phyloP scores from a whole-genome alignment of 805 yeast species.

The Schizosaccharomyces japonicus region DNA sequence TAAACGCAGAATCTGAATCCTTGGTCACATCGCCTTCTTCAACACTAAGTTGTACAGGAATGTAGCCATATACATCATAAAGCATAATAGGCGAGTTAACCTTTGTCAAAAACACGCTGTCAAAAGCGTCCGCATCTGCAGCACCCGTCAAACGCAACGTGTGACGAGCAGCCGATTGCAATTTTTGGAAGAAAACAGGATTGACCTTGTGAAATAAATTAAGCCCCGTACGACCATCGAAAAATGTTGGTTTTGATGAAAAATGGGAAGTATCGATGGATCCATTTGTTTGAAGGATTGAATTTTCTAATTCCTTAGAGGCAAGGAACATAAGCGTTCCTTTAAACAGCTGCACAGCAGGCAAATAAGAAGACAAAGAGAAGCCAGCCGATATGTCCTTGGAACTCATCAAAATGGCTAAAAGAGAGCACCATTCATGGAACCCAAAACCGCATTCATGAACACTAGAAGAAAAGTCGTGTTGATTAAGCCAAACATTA shows the following conservation, averaged over 20 bases:
- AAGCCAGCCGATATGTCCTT: conserved; percentile 40
- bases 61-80: conserved; percentile 36
- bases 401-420: conserved; percentile 65
- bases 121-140: conserved; percentile 60
- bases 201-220: conserved; percentile 69
- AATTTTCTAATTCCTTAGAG: not conserved
- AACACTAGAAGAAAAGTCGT: conserved; percentile 47
- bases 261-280: not conserved
- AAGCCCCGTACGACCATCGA: conserved; percentile 15
- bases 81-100: conserved; percentile 25
- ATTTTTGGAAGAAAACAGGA: conserved; percentile 32
- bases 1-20: not conserved
- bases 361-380: conserved; percentile 62
- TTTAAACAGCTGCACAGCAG: conserved; percentile 79
- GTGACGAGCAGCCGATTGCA: conserved; percentile 40
- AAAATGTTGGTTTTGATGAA: not conserved
- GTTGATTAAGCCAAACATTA: conserved; percentile 69
- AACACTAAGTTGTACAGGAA: conserved; percentile 20
- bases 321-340: conserved; percentile 48
- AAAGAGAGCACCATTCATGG: conserved; percentile 61
- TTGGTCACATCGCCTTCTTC: not conserved
- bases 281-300: not conserved
- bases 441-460: conserved; percentile 71
- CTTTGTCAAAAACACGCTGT: conserved; percentile 43
- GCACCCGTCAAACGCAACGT: conserved; percentile 50